These are phyloP conservation scores for Geosmithia flava DNA, from an alignment of 2,329 filamentous ascomycete genomes.

Conservation along the genomic window DNA sequence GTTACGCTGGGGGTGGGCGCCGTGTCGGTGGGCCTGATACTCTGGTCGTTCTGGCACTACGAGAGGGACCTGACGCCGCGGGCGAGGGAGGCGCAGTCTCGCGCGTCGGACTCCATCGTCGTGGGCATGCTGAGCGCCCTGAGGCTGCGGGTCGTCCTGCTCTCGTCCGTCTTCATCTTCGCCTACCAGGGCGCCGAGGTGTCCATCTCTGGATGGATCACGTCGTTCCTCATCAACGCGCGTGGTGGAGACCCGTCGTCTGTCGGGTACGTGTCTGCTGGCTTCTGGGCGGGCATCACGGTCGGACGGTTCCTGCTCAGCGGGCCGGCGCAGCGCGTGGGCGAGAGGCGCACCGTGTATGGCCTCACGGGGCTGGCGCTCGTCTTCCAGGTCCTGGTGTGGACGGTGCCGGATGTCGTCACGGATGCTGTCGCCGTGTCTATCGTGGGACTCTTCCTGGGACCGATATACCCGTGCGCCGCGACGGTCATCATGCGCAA, in stretches of 20 bases:
- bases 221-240: conserved; percentile 67
- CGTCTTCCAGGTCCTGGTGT: conserved; percentile 63
- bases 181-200: conserved; percentile 80
- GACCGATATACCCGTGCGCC: conserved; percentile 68
- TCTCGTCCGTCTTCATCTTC: conserved; percentile 74
- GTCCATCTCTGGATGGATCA: conserved; percentile 75
- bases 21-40: conserved; percentile 42
- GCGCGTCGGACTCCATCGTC: conserved; percentile 15
- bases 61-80: conserved; percentile 41
- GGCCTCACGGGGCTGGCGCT: conserved; percentile 47
- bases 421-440: conserved; percentile 55
- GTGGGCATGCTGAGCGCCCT: conserved; percentile 33
- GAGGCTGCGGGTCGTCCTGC: conserved; percentile 47
- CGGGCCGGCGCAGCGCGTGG: conserved; percentile 51
- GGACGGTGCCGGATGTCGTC: conserved; percentile 65
- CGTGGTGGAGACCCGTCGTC: conserved; percentile 55
- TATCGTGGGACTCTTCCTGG: conserved; percentile 63
- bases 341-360: conserved; percentile 60
- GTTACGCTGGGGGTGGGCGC: conserved; percentile 48
- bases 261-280: conserved; percentile 70
- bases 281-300: conserved; percentile 64
- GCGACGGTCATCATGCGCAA: conserved; percentile 49
- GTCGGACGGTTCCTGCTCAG: conserved; percentile 62
- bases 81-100: conserved; percentile 17
- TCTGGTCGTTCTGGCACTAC: conserved; percentile 59